Evolutionary conservation across 202 grass and related monocot genomes (phyloP).

Genomic region (Zoysia matrella): DNA sequence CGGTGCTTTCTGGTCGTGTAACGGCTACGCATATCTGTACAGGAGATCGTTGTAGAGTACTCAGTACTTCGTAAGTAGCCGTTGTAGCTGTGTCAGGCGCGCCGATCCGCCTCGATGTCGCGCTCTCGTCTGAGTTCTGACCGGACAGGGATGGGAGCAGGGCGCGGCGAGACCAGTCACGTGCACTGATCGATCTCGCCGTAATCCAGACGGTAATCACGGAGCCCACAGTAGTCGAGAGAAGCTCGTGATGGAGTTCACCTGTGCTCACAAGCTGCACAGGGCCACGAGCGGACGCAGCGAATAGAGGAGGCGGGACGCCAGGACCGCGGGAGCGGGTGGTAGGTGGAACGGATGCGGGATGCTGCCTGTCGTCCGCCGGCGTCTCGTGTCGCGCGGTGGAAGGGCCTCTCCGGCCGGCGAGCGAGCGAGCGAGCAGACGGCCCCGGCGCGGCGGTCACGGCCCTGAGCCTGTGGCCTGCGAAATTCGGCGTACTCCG

Average conservation of each 20-base stretch:
- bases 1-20: neutral
- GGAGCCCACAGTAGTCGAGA: neutral
- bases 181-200: neutral
- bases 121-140: neutral
- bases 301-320: too few species aligned
- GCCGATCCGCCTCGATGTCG: constrained; percentile 2
- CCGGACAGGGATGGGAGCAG: neutral
- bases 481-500: neutral
- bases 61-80: constrained; percentile 28
- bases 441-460: neutral
- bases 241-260: neutral
- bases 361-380: neutral
- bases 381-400: neutral
- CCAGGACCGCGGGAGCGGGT: too few species aligned
- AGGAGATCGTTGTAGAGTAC: too few species aligned
- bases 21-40: constrained; percentile 35
- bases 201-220: neutral
- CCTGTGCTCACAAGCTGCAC: neutral
- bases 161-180: neutral
- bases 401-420: neutral
- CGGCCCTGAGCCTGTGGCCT: too few species aligned
- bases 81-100: constrained; percentile 42
- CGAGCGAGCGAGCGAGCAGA: neutral
- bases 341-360: neutral
- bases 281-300: neutral